Percentiles rank a stretch among this genome's conserved stretches.
Evolutionary conservation across 768 basidiomycete species (phyloP).

Genomic region (Piloderma croceum): DNA sequence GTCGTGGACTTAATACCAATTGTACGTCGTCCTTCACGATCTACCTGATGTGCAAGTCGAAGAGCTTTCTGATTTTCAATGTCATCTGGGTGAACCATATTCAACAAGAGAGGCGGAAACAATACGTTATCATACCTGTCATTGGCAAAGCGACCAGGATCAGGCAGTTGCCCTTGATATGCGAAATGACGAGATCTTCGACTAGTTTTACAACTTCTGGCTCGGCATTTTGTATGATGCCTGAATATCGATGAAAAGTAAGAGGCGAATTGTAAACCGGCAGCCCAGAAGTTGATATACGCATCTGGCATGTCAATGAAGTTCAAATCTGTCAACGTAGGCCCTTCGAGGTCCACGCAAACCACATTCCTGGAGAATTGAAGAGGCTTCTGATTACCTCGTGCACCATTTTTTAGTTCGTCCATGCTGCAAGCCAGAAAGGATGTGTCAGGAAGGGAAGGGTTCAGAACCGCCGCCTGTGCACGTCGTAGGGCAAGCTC

Average conservation of each 20-base stretch:
- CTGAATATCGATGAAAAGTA: conserved; percentile 18
- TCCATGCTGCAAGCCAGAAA: conserved; percentile 6
- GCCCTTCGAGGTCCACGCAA: conserved; percentile 35
- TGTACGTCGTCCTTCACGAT: conserved; percentile 43
- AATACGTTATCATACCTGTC: too few relatives aligned
- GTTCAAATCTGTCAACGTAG: conserved; percentile 32
- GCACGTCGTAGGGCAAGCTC: conserved; percentile 43
- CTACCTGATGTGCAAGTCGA: conserved; percentile 39
- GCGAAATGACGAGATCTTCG: conserved; percentile 41
- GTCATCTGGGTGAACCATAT: conserved; percentile 52
- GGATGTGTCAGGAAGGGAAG: conserved; percentile 18
- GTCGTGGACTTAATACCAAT: conserved; percentile 34
- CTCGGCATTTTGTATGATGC: conserved; percentile 46
- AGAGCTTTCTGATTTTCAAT: conserved; percentile 55
- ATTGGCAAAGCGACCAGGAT: conserved; percentile 51
- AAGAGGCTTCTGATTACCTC: conserved; percentile 3
- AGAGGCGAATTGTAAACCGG: neutral
- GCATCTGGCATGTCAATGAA: conserved; percentile 38
- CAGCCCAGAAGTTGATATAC: neutral
- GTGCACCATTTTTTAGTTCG: conserved; percentile 12
- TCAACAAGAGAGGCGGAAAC: neutral
- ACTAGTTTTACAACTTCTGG: conserved; percentile 39
- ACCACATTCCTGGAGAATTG: conserved; percentile 38
- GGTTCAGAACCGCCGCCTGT: conserved; percentile 40
- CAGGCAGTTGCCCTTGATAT: conserved; percentile 46